These are phyloP conservation scores for Gnaphalium uliginosum DNA, from an alignment of 129 eudicot genomes.

Conservation along the genomic window DNA sequence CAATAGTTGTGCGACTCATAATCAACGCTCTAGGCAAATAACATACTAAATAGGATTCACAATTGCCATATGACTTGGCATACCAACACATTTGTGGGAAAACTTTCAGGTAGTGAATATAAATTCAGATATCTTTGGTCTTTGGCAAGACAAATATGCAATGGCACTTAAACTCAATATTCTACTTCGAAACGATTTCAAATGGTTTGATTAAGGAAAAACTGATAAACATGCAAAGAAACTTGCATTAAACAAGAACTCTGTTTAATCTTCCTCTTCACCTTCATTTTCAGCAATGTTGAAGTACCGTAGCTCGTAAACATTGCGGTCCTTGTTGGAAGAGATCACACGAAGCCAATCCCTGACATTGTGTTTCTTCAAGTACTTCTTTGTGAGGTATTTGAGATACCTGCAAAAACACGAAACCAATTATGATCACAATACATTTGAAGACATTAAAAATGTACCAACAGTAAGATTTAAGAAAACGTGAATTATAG, in stretches of 20 bases:
- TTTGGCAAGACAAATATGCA: neutral
- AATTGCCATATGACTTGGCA: neutral
- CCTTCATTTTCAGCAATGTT: constrained; percentile 46
- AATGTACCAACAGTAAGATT: neutral
- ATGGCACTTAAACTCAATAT: neutral
- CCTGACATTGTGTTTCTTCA: constrained; percentile 41
- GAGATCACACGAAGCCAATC: constrained; percentile 43
- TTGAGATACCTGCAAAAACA: constrained; percentile 28
- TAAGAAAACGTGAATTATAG: no score
- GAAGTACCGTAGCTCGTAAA: constrained; percentile 37
- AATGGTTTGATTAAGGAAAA: neutral
- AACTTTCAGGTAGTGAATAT: neutral
- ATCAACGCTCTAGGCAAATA: neutral
- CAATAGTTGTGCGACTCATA: no score
- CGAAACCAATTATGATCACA: neutral
- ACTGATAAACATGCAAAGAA: neutral
- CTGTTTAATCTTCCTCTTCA: constrained; percentile 35
- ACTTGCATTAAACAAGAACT: neutral
- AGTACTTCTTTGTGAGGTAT: constrained; percentile 36
- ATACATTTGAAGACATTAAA: neutral
- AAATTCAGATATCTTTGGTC: constrained; percentile 7
- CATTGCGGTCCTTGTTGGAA: constrained; percentile 38
- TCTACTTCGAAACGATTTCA: neutral
- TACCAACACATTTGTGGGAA: neutral
- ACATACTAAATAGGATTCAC: neutral